A percentile compares a stretch with the other conserved stretches of the same genome.
Evolutionary conservation across 495 filamentous ascomycete species (phyloP).

Genomic region (Neurospora discreta): DNA sequence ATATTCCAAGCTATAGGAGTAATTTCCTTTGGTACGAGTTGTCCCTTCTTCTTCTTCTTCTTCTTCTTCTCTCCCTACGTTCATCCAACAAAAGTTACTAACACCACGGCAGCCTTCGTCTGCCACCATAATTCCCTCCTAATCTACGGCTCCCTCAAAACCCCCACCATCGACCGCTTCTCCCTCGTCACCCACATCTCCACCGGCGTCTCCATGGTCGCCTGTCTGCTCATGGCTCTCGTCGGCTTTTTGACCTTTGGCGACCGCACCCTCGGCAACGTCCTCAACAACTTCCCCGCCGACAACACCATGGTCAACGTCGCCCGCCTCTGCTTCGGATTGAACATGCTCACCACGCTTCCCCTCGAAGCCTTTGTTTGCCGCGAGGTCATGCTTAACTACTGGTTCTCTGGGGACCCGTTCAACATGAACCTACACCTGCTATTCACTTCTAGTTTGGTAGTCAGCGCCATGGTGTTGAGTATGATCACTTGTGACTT

Average conservation of each 20-base stretch:
- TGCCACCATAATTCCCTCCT: slow-evolving; percentile 93
- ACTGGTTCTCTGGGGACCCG: slow-evolving; percentile 70
- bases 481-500: slow-evolving; percentile 82
- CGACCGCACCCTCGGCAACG: slow-evolving; percentile 82
- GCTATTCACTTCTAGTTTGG: slow-evolving; percentile 69
- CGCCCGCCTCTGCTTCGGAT: slow-evolving; percentile 83
- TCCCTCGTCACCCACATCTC: slow-evolving; percentile 84
- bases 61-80: not conserved
- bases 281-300: slow-evolving; percentile 91
- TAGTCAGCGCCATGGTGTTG: slow-evolving; percentile 66
- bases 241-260: slow-evolving; percentile 89
- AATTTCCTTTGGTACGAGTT: slow-evolving; percentile 76
- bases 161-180: slow-evolving; percentile 90
- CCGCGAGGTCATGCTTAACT: slow-evolving; percentile 89
- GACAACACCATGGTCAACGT: slow-evolving; percentile 89
- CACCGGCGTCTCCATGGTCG: slow-evolving; percentile 75
- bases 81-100: slow-evolving; percentile 12
- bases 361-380: slow-evolving; percentile 96
- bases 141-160: slow-evolving; percentile 92
- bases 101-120: slow-evolving; percentile 55
- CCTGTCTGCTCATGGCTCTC: slow-evolving; percentile 80
- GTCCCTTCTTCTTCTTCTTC: not conserved
- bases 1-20: slow-evolving; percentile 94
- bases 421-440: slow-evolving; percentile 78
- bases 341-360: slow-evolving; percentile 97